These are phyloP conservation scores for Rhizomucor pusillus DNA, from an alignment of 371 early-diverging fungal species.

Conservation along the genomic window DNA sequence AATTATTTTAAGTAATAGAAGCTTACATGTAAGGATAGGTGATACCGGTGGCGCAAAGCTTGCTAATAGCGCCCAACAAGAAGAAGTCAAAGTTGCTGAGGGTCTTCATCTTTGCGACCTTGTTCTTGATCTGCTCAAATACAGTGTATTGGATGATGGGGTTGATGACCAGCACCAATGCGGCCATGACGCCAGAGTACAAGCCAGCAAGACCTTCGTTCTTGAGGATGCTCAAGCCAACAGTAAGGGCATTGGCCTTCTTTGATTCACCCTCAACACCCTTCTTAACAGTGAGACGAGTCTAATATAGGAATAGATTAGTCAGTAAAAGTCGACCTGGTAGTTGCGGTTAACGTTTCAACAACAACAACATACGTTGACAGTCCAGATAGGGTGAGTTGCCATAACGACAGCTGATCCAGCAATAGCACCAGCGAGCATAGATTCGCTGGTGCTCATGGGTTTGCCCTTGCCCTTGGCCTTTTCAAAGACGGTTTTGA, in stretches of 20 bases:
- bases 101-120: conserved; percentile 48
- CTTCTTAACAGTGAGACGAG: conserved; percentile 65
- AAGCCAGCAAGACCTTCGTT: conserved; percentile 86
- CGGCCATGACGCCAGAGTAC: conserved; percentile 89
- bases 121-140: conserved; percentile 89
- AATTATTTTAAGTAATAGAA: background rate
- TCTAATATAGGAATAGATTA: conserved; percentile 33
- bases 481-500: conserved; percentile 81
- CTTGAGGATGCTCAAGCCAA: conserved; percentile 68
- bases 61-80: conserved; percentile 90
- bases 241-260: conserved; percentile 46
- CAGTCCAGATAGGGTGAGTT: conserved; percentile 98
- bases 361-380: conserved; percentile 65
- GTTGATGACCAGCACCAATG: conserved; percentile 95
- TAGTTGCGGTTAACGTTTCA: background rate
- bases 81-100: conserved; percentile 90
- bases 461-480: conserved; percentile 52
- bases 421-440: conserved; percentile 92
- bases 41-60: conserved; percentile 90
- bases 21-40: conserved; percentile 96
- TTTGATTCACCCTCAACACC: conserved; percentile 44
- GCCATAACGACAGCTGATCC: conserved; percentile 83
- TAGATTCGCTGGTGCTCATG: conserved; percentile 83
- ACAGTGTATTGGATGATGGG: conserved; percentile 97
- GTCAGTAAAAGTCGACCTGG: conserved; percentile 1